Conservation (phyloP, 495 filamentous ascomycete species). For the Rhypophila decipiens region DNA sequence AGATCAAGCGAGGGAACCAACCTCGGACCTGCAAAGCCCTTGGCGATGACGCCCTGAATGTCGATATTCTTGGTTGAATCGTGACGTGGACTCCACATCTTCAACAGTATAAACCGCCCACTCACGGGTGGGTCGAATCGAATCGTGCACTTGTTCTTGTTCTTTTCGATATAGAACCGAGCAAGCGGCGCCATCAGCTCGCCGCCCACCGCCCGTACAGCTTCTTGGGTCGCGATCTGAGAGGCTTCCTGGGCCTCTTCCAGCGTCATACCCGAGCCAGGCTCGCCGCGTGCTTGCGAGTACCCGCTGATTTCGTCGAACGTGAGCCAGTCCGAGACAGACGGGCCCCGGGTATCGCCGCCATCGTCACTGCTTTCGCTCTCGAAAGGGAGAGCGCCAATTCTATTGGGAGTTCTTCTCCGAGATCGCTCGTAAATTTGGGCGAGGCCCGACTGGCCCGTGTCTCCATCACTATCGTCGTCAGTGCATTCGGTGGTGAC, state of each 20-base stretch:
- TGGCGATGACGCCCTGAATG: slow-evolving; percentile 71
- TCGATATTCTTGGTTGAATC: slow-evolving; percentile 63
- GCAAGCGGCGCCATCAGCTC: slow-evolving; percentile 64
- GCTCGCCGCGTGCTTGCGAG: slow-evolving; percentile 1
- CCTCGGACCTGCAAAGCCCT: slow-evolving; percentile 76
- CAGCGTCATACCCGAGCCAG: slow-evolving; percentile 28
- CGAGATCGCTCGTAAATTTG: slow-evolving; percentile 7
- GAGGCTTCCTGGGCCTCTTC: slow-evolving; percentile 45
- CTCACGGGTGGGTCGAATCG: slow-evolving; percentile 85
- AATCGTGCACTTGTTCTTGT: slow-evolving; percentile 79
- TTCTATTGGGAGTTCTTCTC: slow-evolving; percentile 34
- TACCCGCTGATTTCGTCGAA: slow-evolving; percentile 1
- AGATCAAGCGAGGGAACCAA: slow-evolving; percentile 50
- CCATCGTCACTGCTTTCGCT: slow-evolving; percentile 39
- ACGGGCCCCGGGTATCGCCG: slow-evolving; percentile 5
- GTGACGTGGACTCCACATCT: slow-evolving; percentile 72
- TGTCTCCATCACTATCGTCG: slow-evolving; percentile 39
- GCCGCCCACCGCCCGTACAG: slow-evolving; percentile 46
- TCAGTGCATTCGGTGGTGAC: slow-evolving; percentile 50
- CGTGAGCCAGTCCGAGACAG: slow-evolving; percentile 7
- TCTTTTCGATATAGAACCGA: slow-evolving; percentile 68
- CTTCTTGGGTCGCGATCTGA: slow-evolving; percentile 48
- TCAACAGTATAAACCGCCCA: slow-evolving; percentile 72
- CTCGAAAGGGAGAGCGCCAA: slow-evolving; percentile 47
- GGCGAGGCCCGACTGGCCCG: slow-evolving; percentile 7